These are phyloP conservation scores for Auriculariales sp. DNA, from an alignment of 768 basidiomycete genomes.

Conservation along the genomic window DNA sequence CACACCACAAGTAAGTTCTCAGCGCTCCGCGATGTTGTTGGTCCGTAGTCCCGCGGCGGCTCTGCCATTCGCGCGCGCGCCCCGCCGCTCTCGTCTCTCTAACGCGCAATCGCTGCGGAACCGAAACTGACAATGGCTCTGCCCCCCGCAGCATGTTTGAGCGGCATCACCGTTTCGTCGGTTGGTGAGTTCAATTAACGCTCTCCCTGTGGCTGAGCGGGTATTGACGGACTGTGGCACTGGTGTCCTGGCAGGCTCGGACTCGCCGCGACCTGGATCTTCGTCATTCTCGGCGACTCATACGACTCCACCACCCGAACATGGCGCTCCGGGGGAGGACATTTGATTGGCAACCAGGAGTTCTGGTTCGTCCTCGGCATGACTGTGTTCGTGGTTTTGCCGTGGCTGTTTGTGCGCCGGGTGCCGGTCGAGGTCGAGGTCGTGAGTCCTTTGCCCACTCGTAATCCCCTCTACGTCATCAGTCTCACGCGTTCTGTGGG, in stretches of 20 bases:
- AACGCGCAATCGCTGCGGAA: too few relatives aligned
- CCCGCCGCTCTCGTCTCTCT: too few relatives aligned
- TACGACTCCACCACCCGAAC: conserved; percentile 20
- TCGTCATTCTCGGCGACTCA: conserved; percentile 26
- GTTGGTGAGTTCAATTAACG: conserved; percentile 16
- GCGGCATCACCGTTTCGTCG: conserved; percentile 28
- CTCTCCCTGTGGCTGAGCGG: conserved; percentile 7
- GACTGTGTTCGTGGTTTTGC: conserved; percentile 24
- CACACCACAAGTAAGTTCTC: conserved; percentile 24
- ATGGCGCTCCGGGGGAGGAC: conserved; percentile 19
- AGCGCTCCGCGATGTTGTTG: not conserved
- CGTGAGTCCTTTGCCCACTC: conserved; percentile 13
- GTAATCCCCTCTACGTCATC: conserved; percentile 1
- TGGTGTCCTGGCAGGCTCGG: conserved; percentile 14
- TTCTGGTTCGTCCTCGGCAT: conserved; percentile 28
- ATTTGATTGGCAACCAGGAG: conserved; percentile 24
- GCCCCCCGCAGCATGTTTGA: conserved; percentile 22
- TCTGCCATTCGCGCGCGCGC: too few relatives aligned
- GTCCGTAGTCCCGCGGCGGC: too few relatives aligned
- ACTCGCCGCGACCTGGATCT: conserved; percentile 20
- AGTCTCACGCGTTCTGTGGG: not conserved
- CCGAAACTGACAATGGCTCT: too few relatives aligned
- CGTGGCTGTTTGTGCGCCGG: conserved; percentile 25
- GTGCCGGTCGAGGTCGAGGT: conserved; percentile 27
- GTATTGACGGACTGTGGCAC: conserved; percentile 7